Conservation (phyloP, 768 basidiomycete species). For the Tulasnella sp. region DNA sequence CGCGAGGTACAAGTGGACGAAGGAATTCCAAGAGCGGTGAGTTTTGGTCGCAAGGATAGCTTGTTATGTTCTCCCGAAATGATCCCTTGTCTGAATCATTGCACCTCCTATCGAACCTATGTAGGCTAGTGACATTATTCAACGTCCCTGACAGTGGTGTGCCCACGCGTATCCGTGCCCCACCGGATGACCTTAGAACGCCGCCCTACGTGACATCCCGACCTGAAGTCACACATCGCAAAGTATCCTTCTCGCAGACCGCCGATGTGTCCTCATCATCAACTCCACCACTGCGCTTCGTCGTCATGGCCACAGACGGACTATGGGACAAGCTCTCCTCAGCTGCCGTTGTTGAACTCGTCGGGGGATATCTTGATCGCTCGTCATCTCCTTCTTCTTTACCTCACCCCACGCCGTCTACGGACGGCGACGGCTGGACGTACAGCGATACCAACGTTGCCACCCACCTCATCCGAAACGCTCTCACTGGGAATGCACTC, state of each 20-base stretch:
- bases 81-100: too few species aligned
- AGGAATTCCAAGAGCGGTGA: constrained; percentile 59
- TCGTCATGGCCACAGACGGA: constrained; percentile 83
- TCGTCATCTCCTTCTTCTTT: constrained; percentile 48
- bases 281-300: constrained; percentile 46
- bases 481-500: constrained; percentile 70
- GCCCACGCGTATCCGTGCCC: constrained; percentile 36
- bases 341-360: constrained; percentile 77
- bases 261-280: constrained; percentile 19
- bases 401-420: too few species aligned
- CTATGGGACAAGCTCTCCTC: constrained; percentile 60
- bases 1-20: constrained; percentile 81
- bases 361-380: constrained; percentile 70
- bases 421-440: constrained; percentile 38
- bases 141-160: neutral
- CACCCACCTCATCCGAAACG: constrained; percentile 80
- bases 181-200: constrained; percentile 60
- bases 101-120: too few species aligned
- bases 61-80: too few species aligned
- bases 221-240: constrained; percentile 72
- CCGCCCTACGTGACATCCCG: constrained; percentile 86
- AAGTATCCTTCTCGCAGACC: constrained; percentile 41
- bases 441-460: constrained; percentile 72
- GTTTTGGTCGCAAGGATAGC: too few species aligned
- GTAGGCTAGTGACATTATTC: constrained; percentile 2